Evolutionary conservation across 805 yeast genomes (phyloP).

Genomic region (Kodamaea lidongshanica): DNA sequence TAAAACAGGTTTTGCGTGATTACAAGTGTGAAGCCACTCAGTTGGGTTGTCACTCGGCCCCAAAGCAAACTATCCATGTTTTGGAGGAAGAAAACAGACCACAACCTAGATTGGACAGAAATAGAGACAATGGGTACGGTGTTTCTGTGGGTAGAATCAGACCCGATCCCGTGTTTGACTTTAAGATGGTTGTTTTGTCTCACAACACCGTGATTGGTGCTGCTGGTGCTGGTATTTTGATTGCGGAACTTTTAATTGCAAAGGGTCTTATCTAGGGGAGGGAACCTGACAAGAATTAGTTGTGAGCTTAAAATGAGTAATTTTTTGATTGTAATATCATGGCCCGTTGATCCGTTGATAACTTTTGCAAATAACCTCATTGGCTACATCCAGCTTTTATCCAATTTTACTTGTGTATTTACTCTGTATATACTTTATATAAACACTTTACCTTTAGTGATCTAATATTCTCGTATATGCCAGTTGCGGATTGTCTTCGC

Average conservation of each 20-base stretch:
- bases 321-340: too few species aligned
- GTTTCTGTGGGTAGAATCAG: slow-evolving; percentile 93
- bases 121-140: slow-evolving; percentile 89
- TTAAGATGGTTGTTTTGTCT: slow-evolving; percentile 94
- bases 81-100: slow-evolving; percentile 91
- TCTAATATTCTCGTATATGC: background rate
- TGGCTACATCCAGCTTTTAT: too few species aligned
- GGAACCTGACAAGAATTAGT: too few species aligned
- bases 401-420: too few species aligned
- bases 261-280: slow-evolving; percentile 67
- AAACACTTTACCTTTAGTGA: too few species aligned
- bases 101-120: slow-evolving; percentile 95
- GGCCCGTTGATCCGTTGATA: too few species aligned
- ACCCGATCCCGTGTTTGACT: slow-evolving; percentile 87
- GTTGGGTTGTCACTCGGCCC: slow-evolving; percentile 86
- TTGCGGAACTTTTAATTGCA: slow-evolving; percentile 83
- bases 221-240: slow-evolving; percentile 95
- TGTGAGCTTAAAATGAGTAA: too few species aligned
- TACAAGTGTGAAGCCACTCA: slow-evolving; percentile 79
- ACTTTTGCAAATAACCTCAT: too few species aligned
- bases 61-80: slow-evolving; percentile 85
- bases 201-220: slow-evolving; percentile 98
- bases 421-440: too few species aligned
- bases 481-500: background rate
- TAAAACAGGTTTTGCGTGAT: slow-evolving; percentile 61